Evolutionary conservation across 768 basidiomycete genomes (phyloP), one percentile per base, ranked within the genome.

Genomic region (Suillus decipiens): DNA sequence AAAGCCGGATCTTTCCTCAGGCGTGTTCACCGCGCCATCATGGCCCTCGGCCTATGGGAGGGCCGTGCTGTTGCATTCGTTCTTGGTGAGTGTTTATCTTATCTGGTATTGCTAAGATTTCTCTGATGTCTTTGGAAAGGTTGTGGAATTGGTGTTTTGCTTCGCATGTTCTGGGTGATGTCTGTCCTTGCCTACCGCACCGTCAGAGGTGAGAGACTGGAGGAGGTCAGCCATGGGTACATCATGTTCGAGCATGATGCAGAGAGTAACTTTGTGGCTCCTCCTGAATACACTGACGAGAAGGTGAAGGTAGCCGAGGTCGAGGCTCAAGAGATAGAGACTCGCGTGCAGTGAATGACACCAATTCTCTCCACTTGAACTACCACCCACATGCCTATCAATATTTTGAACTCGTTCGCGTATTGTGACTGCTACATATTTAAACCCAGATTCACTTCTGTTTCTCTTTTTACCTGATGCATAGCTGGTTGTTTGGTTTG

Each of bases 61-160:
- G 91, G 91, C 58, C 82, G 90, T 57, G 86, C 87, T 11, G 87
- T 94, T 17, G 87, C 93, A 4, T 94, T 94, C 64, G 92, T 94
- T 62, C 82, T 94, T 19, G 92, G 92, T 86, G 58, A 68, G 85
- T 80, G 36, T 4, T 37, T 22, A 36, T 5, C 22, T 15, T 56
- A 36, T 5, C 22, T 15, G 37, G 8, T 37, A 24, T 24, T 8
- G 7, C 15, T n/a, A 24, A 61, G 43, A 58, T 64, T 36, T 28
- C 15, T 45, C 55, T 63, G 61, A 37, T 37, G 66, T 24, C 1
- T 5, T 37, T 39, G 22, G 8, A 37, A 55, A 92, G 90, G 91
- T n/a, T 92, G 90, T 69, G 92, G 92, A 58, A 84, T 93, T 59
- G 92, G 92, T 61, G 92, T 93, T 50, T 82, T 94, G 31, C 74